A percentile compares a stretch with the other conserved stretches of the same genome.
Conservation (phyloP, 2,329 filamentous ascomycete species). For the Lecanosticta acicola region DNA sequence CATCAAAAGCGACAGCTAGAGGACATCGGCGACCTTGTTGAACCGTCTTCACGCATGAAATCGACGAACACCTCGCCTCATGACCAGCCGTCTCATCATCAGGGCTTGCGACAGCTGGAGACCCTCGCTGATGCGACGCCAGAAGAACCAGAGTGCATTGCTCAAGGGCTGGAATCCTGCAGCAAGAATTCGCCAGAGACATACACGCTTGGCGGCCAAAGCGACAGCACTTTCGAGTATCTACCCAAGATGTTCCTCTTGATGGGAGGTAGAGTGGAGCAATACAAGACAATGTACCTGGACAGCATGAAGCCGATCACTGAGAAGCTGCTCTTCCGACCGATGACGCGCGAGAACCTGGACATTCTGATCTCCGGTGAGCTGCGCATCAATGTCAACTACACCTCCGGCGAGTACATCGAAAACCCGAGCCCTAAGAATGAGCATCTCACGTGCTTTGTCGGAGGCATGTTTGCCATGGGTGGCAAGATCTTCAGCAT, state of each 20-base stretch:
- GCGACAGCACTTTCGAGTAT: slow-evolving; percentile 55
- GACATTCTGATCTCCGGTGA: slow-evolving; percentile 72
- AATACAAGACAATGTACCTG: slow-evolving; percentile 69
- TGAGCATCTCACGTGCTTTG: slow-evolving; percentile 51
- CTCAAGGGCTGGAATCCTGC: slow-evolving; percentile 52
- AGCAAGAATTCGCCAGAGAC: slow-evolving; percentile 43
- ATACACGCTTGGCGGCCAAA: slow-evolving; percentile 52
- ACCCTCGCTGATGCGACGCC: neutral
- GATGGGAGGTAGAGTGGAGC: slow-evolving; percentile 65
- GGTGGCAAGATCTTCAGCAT: slow-evolving; percentile 49
- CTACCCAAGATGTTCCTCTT: slow-evolving; percentile 63
- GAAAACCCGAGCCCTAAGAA: slow-evolving; percentile 39
- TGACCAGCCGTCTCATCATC: no score
- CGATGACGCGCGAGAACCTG: slow-evolving; percentile 62
- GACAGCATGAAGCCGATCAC: slow-evolving; percentile 62
- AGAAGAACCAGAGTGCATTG: slow-evolving; percentile 16
- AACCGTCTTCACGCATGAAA: neutral
- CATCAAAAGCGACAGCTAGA: slow-evolving; percentile 14
- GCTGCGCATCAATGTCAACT: slow-evolving; percentile 36
- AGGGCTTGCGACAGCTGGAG: neutral
- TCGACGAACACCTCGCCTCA: neutral
- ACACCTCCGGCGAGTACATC: slow-evolving; percentile 36
- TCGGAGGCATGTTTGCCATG: slow-evolving; percentile 52
- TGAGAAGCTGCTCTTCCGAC: slow-evolving; percentile 69
- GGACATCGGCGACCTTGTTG: neutral